These are phyloP conservation scores for Hypoxylon intermedium DNA, from an alignment of 495 filamentous ascomycete species.

Conservation along the genomic window DNA sequence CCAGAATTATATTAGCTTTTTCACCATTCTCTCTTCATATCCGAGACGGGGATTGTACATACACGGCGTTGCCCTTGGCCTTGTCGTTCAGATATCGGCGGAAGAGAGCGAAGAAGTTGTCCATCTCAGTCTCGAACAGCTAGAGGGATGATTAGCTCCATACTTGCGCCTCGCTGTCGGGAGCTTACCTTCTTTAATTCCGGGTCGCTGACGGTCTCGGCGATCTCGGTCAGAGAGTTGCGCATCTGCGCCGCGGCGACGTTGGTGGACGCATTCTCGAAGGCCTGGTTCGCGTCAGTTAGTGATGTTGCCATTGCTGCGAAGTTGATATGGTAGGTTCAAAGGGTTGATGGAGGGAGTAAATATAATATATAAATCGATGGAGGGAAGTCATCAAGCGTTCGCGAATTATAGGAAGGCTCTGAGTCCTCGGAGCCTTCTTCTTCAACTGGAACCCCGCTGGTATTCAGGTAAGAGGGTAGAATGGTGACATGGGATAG, in stretches of 20 bases:
- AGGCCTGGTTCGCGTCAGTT: slow-evolving; percentile 67
- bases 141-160: slow-evolving; percentile 28
- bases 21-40: not conserved
- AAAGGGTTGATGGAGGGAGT: not conserved
- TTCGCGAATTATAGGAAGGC: not conserved
- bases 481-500: not conserved
- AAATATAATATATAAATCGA: not conserved
- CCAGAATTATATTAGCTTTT: slow-evolving; percentile 33
- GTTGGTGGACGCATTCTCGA: slow-evolving; percentile 98
- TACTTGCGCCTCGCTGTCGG: not conserved
- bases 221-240: slow-evolving; percentile 91
- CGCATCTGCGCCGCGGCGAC: slow-evolving; percentile 99
- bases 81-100: slow-evolving; percentile 97
- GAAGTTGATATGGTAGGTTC: not conserved
- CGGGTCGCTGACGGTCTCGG: slow-evolving; percentile 85
- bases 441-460: no score
- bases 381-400: not conserved
- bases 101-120: slow-evolving; percentile 99
- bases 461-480: not conserved
- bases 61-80: slow-evolving; percentile 92
- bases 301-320: slow-evolving; percentile 10
- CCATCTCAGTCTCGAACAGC: slow-evolving; percentile 98
- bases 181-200: slow-evolving; percentile 77
- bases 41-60: slow-evolving; percentile 38
- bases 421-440: not conserved